These are phyloP conservation scores for Fusarium agapanthi DNA, from an alignment of 2,329 filamentous ascomycete genomes.

Conservation along the genomic window DNA sequence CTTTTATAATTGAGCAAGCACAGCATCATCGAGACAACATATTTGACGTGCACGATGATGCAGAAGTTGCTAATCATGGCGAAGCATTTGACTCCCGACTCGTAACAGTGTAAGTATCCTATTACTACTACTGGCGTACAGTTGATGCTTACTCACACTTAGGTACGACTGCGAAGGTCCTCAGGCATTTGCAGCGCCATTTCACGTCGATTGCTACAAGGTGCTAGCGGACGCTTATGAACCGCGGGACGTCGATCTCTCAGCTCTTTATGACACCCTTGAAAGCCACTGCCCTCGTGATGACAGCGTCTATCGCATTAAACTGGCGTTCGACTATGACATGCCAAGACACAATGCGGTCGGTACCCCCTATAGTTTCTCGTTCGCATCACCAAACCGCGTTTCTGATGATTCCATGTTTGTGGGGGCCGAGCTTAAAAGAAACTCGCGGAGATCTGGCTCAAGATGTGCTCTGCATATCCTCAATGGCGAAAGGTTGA, in stretches of 20 bases:
- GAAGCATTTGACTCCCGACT: neutral
- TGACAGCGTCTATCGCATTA: fast-evolving
- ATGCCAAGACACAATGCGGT: neutral
- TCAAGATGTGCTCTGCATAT: neutral
- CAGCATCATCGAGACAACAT: neutral
- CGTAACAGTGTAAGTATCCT: neutral
- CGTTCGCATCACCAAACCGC: neutral
- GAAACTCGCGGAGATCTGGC: neutral
- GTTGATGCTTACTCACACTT: fast-evolving
- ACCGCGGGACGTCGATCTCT: neutral
- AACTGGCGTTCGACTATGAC: neutral
- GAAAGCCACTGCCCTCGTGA: neutral
- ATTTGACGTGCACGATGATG: neutral
- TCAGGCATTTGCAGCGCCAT: neutral
- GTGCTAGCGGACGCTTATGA: neutral
- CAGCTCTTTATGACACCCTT: neutral
- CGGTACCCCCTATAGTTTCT: neutral
- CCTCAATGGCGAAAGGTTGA: neutral
- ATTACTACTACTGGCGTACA: neutral
- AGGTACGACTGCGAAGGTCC: neutral
- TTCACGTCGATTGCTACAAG: neutral
- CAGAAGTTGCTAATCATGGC: neutral
- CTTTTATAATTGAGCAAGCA: neutral
- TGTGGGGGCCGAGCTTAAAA: neutral
- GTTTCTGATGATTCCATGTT: neutral